phyloP scores from a whole-genome alignment of 768 basidiomycete genomes.

The Tricholoma saponaceum region DNA sequence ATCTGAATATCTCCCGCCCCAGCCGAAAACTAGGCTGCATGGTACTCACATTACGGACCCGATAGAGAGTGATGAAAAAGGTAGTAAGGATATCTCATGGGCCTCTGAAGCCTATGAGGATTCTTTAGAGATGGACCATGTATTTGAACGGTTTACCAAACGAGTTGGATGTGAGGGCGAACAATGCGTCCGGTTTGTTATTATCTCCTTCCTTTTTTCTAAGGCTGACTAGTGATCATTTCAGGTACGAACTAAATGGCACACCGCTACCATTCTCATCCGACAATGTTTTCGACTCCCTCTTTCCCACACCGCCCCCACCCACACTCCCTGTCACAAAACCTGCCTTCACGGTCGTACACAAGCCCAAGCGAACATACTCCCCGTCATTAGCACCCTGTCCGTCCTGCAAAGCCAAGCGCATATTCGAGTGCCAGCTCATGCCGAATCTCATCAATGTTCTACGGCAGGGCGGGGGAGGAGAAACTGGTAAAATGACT shows the following conservation, averaged over 20 bases:
- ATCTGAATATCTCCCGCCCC: slow-evolving; percentile 66
- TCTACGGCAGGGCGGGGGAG: slow-evolving; percentile 35
- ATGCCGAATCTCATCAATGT: slow-evolving; percentile 92
- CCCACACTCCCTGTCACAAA: slow-evolving; percentile 55
- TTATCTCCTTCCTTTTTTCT: background rate
- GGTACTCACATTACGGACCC: slow-evolving; percentile 41
- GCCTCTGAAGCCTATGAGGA: slow-evolving; percentile 76
- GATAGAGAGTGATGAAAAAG: slow-evolving; percentile 32
- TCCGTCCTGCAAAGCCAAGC: slow-evolving; percentile 55
- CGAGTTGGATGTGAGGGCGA: slow-evolving; percentile 66
- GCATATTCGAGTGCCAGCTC: slow-evolving; percentile 90
- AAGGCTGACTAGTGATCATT: slow-evolving; percentile 4
- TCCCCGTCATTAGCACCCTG: slow-evolving; percentile 58
- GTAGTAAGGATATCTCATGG: slow-evolving; percentile 53
- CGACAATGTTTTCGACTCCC: slow-evolving; percentile 61
- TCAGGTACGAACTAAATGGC: slow-evolving; percentile 85
- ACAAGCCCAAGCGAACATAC: slow-evolving; percentile 49
- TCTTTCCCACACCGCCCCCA: slow-evolving; percentile 62
- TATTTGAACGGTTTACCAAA: slow-evolving; percentile 82
- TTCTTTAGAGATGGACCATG: slow-evolving; percentile 72
- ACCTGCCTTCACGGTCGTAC: slow-evolving; percentile 53
- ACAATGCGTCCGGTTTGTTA: slow-evolving; percentile 83
- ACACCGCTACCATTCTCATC: slow-evolving; percentile 83
- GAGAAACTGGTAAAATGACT: slow-evolving; percentile 34
- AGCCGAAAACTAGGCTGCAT: slow-evolving; percentile 42